Evolutionary conservation across 2,329 filamentous ascomycete species (phyloP), one percentile per base, ranked within the genome.

Genomic region (Sporothrix pseudoabietina): DNA sequence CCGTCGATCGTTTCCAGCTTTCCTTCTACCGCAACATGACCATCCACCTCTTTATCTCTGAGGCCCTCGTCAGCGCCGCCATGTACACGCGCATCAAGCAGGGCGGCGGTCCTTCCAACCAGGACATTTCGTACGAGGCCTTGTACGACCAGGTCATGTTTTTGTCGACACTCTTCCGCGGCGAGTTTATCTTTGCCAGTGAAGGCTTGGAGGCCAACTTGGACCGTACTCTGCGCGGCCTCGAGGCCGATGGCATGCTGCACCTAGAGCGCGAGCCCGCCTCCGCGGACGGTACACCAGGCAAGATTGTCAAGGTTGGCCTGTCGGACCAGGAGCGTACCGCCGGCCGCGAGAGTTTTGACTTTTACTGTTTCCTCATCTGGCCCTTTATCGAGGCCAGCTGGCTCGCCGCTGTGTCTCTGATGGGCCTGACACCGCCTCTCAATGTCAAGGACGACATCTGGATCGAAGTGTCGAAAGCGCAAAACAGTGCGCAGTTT

Each of bases 21-120:
- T 97, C 94, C 0, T 99, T 99, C 82, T 99, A 99, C 83, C 91
- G 96, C 71, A 99, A 99, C 82, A 98, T 98, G 96, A 98, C 95
- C 0, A 99, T 99, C 75, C 96, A 99, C 80, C 87, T 99, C 5
- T 99, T 99, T 81, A 96, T 99, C 73, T 92, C 94, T 1, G 94
- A 98, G 80, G 92, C 95, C 0, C 85, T 99, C 4, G 93, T 98
- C 30, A 96, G 93, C 75, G 93, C 91, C 4, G 92, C 92, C 39
- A 91, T 99, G 86, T 99, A 99, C 81, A 96, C 91, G 0, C 89
- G 89, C 61, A 92, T 98, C 72, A 99, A 99, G 82, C 90, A 90
- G 75, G 96, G 96, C 19, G 95, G 95, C n/a, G 93, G 92, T 0
- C 92, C 93, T 0, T 86, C 90, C 4, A 89, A 92, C 77, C 94